Conservation (phyloP, 805 yeast genomes). For the Cyberlindnera mississippiensis region DNA sequence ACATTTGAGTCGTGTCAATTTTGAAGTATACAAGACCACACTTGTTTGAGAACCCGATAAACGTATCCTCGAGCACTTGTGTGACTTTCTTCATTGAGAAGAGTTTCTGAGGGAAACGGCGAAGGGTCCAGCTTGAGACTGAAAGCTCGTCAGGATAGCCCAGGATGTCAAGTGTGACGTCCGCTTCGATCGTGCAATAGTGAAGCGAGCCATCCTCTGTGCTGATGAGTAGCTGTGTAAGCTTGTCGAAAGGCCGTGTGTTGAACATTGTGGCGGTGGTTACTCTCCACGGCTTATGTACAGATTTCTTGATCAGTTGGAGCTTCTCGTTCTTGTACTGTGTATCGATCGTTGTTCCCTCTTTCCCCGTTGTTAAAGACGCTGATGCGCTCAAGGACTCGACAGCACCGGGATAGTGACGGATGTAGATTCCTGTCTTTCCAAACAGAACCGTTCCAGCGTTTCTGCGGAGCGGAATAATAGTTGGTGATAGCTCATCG, state of each 20-base stretch:
- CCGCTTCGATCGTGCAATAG: conserved; percentile 5
- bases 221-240: conserved; percentile 6
- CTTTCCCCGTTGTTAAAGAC: background rate
- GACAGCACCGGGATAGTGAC: conserved; percentile 6
- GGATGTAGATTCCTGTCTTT: conserved; percentile 13
- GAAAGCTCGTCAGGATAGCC: conserved; percentile 11
- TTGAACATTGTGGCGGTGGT: conserved; percentile 5
- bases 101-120: conserved; percentile 4
- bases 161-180: conserved; percentile 3
- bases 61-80: conserved; percentile 3
- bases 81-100: conserved; percentile 5
- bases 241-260: background rate
- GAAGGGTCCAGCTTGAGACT: conserved; percentile 12
- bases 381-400: background rate
- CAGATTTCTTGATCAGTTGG: conserved; percentile 7
- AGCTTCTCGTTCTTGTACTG: background rate
- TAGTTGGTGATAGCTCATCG: conserved; percentile 13
- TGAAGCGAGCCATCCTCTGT: conserved; percentile 7
- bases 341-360: conserved; percentile 5
- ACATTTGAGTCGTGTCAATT: background rate
- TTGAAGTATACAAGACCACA: conserved; percentile 7
- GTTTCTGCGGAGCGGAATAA: conserved; percentile 5
- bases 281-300: conserved; percentile 6
- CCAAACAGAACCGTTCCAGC: conserved; percentile 17
- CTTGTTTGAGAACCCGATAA: conserved; percentile 9